Conservation (phyloP, 2,329 filamentous ascomycete species). For the Diaporthe batatas region DNA sequence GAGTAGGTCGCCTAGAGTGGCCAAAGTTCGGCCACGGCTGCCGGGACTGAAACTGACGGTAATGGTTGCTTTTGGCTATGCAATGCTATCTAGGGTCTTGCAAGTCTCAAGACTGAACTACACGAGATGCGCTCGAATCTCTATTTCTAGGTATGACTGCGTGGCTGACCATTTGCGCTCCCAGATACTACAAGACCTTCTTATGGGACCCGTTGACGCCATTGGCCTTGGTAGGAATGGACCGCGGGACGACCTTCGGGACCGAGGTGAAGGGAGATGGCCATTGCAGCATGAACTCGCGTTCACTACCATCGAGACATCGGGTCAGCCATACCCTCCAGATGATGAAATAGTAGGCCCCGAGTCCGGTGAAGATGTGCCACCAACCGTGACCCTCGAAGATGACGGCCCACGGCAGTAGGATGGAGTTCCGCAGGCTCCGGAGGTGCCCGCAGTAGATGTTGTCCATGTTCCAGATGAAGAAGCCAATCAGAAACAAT, state of each 20-base stretch:
- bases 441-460: constrained; percentile 77
- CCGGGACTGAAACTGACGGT: neutral
- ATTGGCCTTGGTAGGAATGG: constrained; percentile 14
- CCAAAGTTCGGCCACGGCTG: neutral
- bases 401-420: constrained; percentile 84
- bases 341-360: constrained; percentile 86
- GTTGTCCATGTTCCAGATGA: constrained; percentile 85
- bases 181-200: constrained; percentile 30
- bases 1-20: neutral
- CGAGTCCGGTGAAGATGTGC: constrained; percentile 85
- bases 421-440: constrained; percentile 74
- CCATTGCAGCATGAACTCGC: constrained; percentile 80
- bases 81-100: constrained; percentile 4
- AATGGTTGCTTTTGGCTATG: neutral
- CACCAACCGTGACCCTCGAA: constrained; percentile 72
- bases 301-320: constrained; percentile 79
- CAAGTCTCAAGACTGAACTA: neutral
- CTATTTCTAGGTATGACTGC: neutral
- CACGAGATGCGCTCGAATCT: neutral
- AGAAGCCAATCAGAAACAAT: constrained; percentile 81
- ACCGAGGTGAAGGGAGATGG: constrained; percentile 69
- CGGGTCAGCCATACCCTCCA: constrained; percentile 88
- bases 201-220: constrained; percentile 34
- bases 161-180: neutral
- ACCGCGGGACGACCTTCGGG: constrained; percentile 58